Evolutionary conservation across 805 yeast species (phyloP), one percentile per base, ranked within the genome.

Genomic region (Sugiyamaella lignohabitans): DNA sequence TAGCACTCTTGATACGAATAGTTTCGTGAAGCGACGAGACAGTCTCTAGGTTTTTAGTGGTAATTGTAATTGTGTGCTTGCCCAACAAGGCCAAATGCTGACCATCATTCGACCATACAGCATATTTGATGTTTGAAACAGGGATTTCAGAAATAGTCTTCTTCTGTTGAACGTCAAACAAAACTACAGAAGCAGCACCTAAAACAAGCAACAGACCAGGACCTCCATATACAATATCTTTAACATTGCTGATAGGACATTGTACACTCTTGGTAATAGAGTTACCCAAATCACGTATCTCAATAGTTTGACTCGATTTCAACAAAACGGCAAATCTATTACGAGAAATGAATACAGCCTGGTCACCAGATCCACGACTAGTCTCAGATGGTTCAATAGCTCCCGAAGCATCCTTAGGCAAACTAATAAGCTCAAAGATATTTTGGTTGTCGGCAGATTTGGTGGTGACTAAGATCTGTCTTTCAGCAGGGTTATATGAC

Each of bases 1-100:
- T 87, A 40, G 96, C 97, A 69, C 94, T 82, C 72, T 93, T 93
- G 60, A 93, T 87, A 65, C 98, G 76, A 57, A 93, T 93, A 2
- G 98, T 91, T 72, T 93, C 99, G 64, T 88, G 97, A 79, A 88
- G 76, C 1, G 95, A 80, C 45, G 91, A 80, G 36, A 88, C 72
- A 48, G 80, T 68, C 62, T 87, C 88, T 57, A 91, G 74, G 53
- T 79, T 82, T 64, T 81, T 83, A 58, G 79, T 81, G 23, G 89
- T 95, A 58, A 93, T 80, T 11, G 95, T 84, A 58, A 93, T 85
- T 18, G 93, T 84, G 67, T 93, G 99, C 65, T 91, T 93, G 19
- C 95, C 80, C 64, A 88, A 74, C 46, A 93, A 71, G 1, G 98
- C 98, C 53, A 88, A 75, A 60, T 86, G 78, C 62, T 84, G 84